A percentile compares a stretch with the other conserved stretches of the same genome.
phyloP scores from a whole-genome alignment of 2,329 filamentous ascomycete species.

The Xylariaceae sp. region DNA sequence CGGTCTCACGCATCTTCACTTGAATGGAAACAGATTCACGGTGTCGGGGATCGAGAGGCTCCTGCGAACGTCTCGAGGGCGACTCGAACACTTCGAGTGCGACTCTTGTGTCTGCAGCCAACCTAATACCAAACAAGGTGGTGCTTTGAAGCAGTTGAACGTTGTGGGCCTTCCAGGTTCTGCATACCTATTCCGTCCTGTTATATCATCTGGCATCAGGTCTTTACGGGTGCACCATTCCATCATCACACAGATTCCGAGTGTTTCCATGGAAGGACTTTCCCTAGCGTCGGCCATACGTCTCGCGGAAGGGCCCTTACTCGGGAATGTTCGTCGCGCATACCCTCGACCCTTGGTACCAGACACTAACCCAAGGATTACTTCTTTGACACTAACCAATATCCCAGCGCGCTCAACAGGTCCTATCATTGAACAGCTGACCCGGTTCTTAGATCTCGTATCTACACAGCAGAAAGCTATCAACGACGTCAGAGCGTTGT shows the following conservation, averaged over 20 bases:
- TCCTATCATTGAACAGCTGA: slow-evolving; percentile 50
- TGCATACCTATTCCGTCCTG: slow-evolving; percentile 54
- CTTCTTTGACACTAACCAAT: slow-evolving; percentile 54
- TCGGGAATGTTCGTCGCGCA: slow-evolving; percentile 46
- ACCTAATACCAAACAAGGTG: slow-evolving; percentile 12
- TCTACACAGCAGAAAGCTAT: slow-evolving; percentile 54
- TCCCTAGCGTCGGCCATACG: slow-evolving; percentile 42
- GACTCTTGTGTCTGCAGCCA: slow-evolving; percentile 42
- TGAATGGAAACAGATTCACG: slow-evolving; percentile 55
- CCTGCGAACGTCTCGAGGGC: slow-evolving; percentile 46
- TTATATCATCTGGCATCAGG: slow-evolving; percentile 56
- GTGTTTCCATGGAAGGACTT: slow-evolving; percentile 43
- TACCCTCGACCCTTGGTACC: slow-evolving; percentile 55
- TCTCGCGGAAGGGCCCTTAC: slow-evolving; percentile 50
- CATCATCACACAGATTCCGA: slow-evolving; percentile 57
- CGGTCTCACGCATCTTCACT: slow-evolving; percentile 57
- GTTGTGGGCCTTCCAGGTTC: slow-evolving; percentile 50
- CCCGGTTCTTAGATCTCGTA: slow-evolving; percentile 49
- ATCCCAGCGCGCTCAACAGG: slow-evolving; percentile 59
- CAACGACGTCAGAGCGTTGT: slow-evolving; percentile 28
- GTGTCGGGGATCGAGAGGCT: slow-evolving; percentile 46
- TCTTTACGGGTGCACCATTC: slow-evolving; percentile 62
- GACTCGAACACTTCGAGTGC: slow-evolving; percentile 57
- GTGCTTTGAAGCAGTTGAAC: slow-evolving; percentile 37
- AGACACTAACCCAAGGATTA: slow-evolving; percentile 59